Percentiles rank a stretch among this genome's conserved stretches.
These are phyloP conservation scores for Uronychia binucleata DNA, from an alignment of 73 alveolate genomes.

Conservation along the genomic window DNA sequence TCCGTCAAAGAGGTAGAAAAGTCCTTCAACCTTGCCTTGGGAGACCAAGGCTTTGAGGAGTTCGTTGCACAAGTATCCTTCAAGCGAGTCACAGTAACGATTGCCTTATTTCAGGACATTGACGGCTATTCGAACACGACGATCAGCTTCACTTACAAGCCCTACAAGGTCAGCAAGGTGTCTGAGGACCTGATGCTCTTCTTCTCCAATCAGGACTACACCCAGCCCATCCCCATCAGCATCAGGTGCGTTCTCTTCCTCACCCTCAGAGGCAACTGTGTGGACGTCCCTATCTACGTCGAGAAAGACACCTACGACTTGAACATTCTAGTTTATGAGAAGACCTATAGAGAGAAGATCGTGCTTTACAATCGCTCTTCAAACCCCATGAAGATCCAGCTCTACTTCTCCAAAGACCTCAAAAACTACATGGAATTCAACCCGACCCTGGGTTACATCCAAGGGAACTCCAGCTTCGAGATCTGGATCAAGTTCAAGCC, in stretches of 20 bases:
- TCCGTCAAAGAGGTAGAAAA: not conserved
- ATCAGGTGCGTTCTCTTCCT: not conserved
- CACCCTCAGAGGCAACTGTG: slow-evolving; percentile 76
- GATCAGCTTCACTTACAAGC: slow-evolving; percentile 82
- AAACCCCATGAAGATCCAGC: slow-evolving; percentile 92
- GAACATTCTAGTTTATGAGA: slow-evolving; percentile 84
- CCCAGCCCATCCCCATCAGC: slow-evolving; percentile 66
- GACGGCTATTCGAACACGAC: slow-evolving; percentile 83
- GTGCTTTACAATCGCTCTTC: slow-evolving; percentile 85
- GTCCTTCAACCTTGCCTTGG: slow-evolving; percentile 9
- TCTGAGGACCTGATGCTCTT: slow-evolving; percentile 67
- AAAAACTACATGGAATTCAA: slow-evolving; percentile 92
- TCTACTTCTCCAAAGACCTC: slow-evolving; percentile 89
- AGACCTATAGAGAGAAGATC: slow-evolving; percentile 95
- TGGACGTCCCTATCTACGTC: slow-evolving; percentile 96
- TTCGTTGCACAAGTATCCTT: slow-evolving; percentile 12
- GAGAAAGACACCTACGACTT: slow-evolving; percentile 88
- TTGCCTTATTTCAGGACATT: slow-evolving; percentile 61
- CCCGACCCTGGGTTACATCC: slow-evolving; percentile 95
- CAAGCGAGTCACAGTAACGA: slow-evolving; percentile 40
- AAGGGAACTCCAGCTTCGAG: slow-evolving; percentile 93
- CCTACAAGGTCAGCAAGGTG: slow-evolving; percentile 81
- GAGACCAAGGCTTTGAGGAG: slow-evolving; percentile 43
- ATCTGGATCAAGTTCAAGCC: slow-evolving; percentile 95
- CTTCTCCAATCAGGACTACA: slow-evolving; percentile 81